Conservation (phyloP, 805 yeast genomes). For the Teunomyces panamensis region DNA sequence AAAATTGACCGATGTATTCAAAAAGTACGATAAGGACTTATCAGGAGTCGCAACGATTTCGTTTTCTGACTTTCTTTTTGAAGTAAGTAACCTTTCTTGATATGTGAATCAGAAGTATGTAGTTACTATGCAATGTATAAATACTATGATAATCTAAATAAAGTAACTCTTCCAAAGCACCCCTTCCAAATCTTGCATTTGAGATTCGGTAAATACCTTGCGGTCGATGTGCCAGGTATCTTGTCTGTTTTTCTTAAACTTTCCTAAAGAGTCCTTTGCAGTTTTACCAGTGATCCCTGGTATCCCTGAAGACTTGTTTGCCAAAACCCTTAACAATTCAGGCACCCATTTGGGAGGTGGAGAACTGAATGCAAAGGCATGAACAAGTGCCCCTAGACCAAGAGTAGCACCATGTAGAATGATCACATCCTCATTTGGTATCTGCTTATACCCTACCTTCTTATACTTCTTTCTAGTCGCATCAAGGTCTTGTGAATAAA, state of each 20-base stretch:
- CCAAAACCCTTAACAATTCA: conserved; percentile 59
- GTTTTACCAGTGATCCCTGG: conserved; percentile 80
- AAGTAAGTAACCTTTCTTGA: conserved; percentile 34
- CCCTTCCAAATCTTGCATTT: conserved; percentile 89
- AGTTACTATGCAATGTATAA: neutral
- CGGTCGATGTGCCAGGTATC: conserved; percentile 96
- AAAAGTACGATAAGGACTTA: conserved; percentile 69
- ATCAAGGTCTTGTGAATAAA: conserved; percentile 29
- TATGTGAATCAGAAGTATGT: neutral
- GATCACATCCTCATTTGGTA: conserved; percentile 40
- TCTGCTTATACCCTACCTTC: conserved; percentile 32
- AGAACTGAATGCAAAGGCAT: conserved; percentile 85
- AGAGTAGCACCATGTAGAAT: conserved; percentile 79
- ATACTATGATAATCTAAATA: conserved; percentile 42
- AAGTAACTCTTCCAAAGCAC: conserved; percentile 91
- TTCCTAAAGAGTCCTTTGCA: conserved; percentile 76
- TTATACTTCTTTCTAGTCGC: conserved; percentile 43
- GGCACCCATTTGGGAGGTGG: conserved; percentile 96
- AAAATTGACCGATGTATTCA: conserved; percentile 74
- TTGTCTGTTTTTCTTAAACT: conserved; percentile 86
- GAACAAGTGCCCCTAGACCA: conserved; percentile 83
- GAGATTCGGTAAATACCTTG: conserved; percentile 67
- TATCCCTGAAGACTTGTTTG: conserved; percentile 66
- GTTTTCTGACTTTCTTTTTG: conserved; percentile 64
- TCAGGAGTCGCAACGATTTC: conserved; percentile 70